Evolutionary conservation across 192 early-diverging fungal species (phyloP), one percentile per base, ranked within the genome.

Genomic region (Ambispora gerdemannii): DNA sequence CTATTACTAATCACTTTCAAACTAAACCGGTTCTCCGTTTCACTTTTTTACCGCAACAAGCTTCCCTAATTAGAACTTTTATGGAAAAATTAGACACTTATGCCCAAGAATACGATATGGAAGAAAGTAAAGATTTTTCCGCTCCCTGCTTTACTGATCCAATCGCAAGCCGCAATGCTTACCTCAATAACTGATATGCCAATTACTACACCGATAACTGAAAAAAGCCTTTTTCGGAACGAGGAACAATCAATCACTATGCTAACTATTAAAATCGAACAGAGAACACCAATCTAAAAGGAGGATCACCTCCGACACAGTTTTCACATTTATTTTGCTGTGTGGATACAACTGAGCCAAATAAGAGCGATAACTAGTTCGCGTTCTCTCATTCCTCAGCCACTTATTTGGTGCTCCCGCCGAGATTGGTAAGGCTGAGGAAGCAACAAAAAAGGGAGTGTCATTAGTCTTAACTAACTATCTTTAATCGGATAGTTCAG

Each of bases 41-140:
- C 53, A 22, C 53, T 55, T 55, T 55, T 55, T 20, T 11, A 55
- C 53, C 53, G 7, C 13, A 55, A 55, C 53, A 55, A 55, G 53
- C 53, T 25, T 6, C 53, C n/a, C 6, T 55, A 6, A 20, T 55
- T 4, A 10, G 53, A 7, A 7, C 17, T 22, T 55, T 55, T 25
- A 55, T 55, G 13, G 53, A 4, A 7, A 55, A 55, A 55, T 22
- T 55, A 55, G 53, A 55, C 53, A 55, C 53, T 25, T 55, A 55
- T 20, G 53, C 53, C 25, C 53, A n/a, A 25, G 53, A 55, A 55
- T 55, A 55, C 24, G 53, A 55, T 20, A 55, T 55, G 53, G n/a
- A 4, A 4, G 53, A 55, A 20, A 55, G 53, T 25, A 17, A 55
- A 55, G 53, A 55, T 25, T 55, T 55, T 25, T 11, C 17, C n/a